Evolutionary conservation across 2,329 filamentous ascomycete genomes (phyloP), one percentile per base, ranked within the genome.

Genomic region (Microdochium trichocladiopsis): DNA sequence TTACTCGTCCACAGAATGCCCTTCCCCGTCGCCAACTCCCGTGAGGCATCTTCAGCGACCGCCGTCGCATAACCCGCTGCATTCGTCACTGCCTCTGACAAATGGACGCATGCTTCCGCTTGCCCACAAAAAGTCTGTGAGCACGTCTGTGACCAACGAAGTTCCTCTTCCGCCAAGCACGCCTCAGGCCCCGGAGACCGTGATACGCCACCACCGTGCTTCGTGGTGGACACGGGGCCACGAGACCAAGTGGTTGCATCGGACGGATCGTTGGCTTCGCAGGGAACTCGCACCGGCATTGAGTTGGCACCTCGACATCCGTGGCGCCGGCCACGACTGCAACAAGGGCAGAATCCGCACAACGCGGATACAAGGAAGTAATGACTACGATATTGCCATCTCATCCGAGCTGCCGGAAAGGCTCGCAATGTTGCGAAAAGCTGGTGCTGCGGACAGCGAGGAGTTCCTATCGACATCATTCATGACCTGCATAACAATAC

Each of bases 381-480:
- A 18, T 18, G 41, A 18, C 12, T 28, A 67, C 57, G 61, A 64
- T 3, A 56, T 68, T 16, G 52, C 66, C 3, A 23, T 69, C 16
- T 60, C 61, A 57, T 55, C 59, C 3, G 63, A 68, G 54, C 67
- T 63, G 43, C 62, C 63, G 2, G 50, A 51, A 28, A 60, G 60
- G 16, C 22, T 69, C 41, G 56, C 55, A 3, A 60, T 62, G 31
- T 50, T 68, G 33, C 56, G 63, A 18, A 50, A 51, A 4, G 49
- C 55, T 51, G 63, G 61, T 3, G 53, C 51, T 31, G 53, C 54
- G 10, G 55, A 53, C 8, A 43, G 58, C 18, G 66, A 68, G 56
- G 66, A 69, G 52, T 69, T 66, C 48, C 50, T 68, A 14, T 52
- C 65, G 2, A 67, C 66, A 2, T 63, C 66, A 3, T 69, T 68